Conservation (phyloP, 257 asterid genomes). For the Petrea volubilis region DNA sequence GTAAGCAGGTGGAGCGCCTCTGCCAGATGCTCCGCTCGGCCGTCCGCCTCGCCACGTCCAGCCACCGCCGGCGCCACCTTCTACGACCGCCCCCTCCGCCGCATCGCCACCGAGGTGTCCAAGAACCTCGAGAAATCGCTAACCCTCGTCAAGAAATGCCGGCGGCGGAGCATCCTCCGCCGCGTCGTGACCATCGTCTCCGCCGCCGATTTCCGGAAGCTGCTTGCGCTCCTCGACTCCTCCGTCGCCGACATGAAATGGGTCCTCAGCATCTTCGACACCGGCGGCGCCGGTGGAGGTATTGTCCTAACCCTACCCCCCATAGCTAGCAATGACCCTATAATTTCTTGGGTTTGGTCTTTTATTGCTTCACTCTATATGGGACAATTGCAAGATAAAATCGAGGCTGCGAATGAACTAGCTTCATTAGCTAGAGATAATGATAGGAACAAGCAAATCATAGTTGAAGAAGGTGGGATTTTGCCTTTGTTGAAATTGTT, state of each 20-base stretch:
- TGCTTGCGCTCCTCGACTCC: conserved; percentile 49
- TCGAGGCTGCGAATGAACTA: conserved; percentile 72
- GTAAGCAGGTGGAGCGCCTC: conserved; percentile 54
- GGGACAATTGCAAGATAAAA: conserved; percentile 57
- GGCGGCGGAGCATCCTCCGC: conserved; percentile 55
- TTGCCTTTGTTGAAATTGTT: conserved; percentile 61
- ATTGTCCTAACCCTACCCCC: conserved; percentile 73
- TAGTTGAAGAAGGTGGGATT: conserved; percentile 80
- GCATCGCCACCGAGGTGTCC: conserved; percentile 57
- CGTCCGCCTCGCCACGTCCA: conserved; percentile 51
- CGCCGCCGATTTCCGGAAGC: conserved; percentile 70
- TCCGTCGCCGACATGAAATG: conserved; percentile 76
- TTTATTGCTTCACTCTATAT: conserved; percentile 61
- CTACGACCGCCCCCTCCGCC: conserved; percentile 78
- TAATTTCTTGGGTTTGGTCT: conserved; percentile 85
- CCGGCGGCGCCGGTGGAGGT: conserved; percentile 66
- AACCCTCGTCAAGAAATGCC: conserved; percentile 63
- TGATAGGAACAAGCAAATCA: conserved; percentile 79
- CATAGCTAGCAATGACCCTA: conserved; percentile 84
- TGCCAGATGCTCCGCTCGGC: conserved; percentile 65
- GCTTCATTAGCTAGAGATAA: conserved; percentile 77
- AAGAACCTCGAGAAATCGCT: conserved; percentile 55
- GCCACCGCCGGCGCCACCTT: conserved; percentile 41
- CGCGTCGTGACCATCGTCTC: conserved; percentile 69
- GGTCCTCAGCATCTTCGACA: conserved; percentile 59